Percentiles rank a stretch among this genome's conserved stretches.
phyloP scores from a whole-genome alignment of 192 early-diverging fungal genomes.

The Coemansia erecta region DNA sequence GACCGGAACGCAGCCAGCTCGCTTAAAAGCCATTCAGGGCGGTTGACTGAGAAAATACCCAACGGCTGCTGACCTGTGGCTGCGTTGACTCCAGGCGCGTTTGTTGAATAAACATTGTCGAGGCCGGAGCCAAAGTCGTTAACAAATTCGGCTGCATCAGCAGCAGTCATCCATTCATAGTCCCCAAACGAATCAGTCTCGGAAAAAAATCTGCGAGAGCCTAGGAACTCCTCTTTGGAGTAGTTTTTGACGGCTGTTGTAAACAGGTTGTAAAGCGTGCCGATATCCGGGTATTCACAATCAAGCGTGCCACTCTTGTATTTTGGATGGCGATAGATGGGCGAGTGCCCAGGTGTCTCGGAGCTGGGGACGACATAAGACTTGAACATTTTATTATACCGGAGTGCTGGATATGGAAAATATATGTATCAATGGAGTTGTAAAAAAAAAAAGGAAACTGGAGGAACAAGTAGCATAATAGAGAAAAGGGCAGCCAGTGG shows the following conservation, averaged over 20 bases:
- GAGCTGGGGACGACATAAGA: not conserved
- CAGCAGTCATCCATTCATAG: constrained; percentile 60
- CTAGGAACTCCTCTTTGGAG: constrained; percentile 44
- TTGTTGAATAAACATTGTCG: constrained; percentile 60
- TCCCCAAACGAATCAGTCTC: constrained; percentile 44
- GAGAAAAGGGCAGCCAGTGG: too few relatives aligned
- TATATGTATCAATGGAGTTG: too few relatives aligned
- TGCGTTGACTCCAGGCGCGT: constrained; percentile 7
- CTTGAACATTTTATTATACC: not conserved
- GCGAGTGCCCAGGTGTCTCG: not conserved
- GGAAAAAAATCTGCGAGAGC: constrained; percentile 54
- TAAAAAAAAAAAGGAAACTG: too few relatives aligned
- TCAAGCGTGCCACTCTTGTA: constrained; percentile 34
- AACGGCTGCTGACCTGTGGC: constrained; percentile 41
- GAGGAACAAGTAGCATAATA: too few relatives aligned
- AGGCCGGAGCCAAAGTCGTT: constrained; percentile 62
- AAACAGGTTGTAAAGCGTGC: constrained; percentile 30
- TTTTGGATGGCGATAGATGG: constrained; percentile 14
- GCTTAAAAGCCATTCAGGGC: constrained; percentile 70
- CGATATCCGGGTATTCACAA: constrained; percentile 18
- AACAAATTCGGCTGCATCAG: constrained; percentile 46
- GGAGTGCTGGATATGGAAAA: not conserved
- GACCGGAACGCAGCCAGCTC: constrained; percentile 62
- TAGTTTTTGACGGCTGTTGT: constrained; percentile 16
- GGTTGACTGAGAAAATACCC: constrained; percentile 68